Percentiles rank a stretch among this genome's conserved stretches.
Conservation (phyloP, 169 alveolate species). For the Eimeria maxima region DNA sequence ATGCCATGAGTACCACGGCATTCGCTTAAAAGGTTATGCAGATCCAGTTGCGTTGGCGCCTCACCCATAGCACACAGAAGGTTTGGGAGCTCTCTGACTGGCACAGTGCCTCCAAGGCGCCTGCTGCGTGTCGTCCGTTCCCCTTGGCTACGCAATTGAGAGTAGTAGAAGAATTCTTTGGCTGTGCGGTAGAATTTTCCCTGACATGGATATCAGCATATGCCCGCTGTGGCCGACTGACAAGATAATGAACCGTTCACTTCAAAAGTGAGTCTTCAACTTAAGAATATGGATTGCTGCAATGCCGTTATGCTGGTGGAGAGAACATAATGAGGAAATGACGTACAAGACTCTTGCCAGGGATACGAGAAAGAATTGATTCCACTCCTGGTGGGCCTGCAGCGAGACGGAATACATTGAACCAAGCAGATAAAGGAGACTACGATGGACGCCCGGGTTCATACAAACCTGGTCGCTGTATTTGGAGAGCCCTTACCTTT, state of each 20-base stretch:
- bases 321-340: neutral
- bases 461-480: neutral
- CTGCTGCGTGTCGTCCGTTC: slow-evolving; percentile 96
- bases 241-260: neutral
- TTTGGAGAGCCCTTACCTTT: neutral
- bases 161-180: slow-evolving; percentile 95
- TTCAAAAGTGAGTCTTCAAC: neutral
- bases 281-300: neutral
- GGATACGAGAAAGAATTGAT: slow-evolving; percentile 27
- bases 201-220: slow-evolving; percentile 13
- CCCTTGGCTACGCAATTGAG: slow-evolving; percentile 94
- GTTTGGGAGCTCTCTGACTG: slow-evolving; percentile 92
- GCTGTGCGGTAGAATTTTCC: slow-evolving; percentile 91
- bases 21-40: slow-evolving; percentile 92
- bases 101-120: slow-evolving; percentile 93
- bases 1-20: slow-evolving; percentile 18
- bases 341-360: slow-evolving; percentile 16
- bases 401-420: neutral
- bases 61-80: slow-evolving; percentile 95
- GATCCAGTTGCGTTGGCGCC: slow-evolving; percentile 95
- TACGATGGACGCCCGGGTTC: neutral
- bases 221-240: neutral
- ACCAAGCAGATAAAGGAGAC: neutral
- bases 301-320: neutral
- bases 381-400: slow-evolving; percentile 53